These are phyloP conservation scores for Candida sphagnicola DNA, from an alignment of 805 yeast genomes.

Conservation along the genomic window DNA sequence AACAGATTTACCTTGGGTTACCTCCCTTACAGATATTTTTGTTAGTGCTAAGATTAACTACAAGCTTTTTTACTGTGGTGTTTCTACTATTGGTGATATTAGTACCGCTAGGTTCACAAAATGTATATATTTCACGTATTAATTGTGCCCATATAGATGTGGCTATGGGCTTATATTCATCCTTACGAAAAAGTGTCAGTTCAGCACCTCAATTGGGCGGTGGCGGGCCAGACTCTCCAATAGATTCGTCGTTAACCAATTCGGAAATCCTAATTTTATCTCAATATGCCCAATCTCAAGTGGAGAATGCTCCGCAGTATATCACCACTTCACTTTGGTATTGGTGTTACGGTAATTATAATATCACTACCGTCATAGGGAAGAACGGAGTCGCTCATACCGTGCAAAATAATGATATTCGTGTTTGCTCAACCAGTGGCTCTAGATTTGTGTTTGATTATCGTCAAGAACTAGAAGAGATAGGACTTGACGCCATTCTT, in stretches of 20 bases:
- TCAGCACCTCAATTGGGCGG: conserved; percentile 11
- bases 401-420: conserved; percentile 15
- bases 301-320: conserved; percentile 46
- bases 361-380: conserved; percentile 12
- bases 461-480: conserved; percentile 30
- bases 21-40: conserved; percentile 10
- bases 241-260: conserved; percentile 39
- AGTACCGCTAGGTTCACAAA: conserved; percentile 20
- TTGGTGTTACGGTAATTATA: conserved; percentile 45
- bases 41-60: conserved; percentile 20
- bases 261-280: conserved; percentile 45
- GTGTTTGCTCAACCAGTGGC: conserved; percentile 17
- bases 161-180: conserved; percentile 48
- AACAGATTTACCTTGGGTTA: conserved; percentile 23
- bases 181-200: conserved; percentile 34
- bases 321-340: conserved; percentile 36
- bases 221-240: conserved; percentile 12
- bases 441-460: conserved; percentile 40
- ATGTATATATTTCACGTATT: conserved; percentile 31
- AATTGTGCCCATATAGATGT: conserved; percentile 52
- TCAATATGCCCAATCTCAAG: conserved; percentile 43
- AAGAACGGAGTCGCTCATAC: conserved; percentile 12
- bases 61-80: conserved; percentile 14
- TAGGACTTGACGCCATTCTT: conserved; percentile 41
- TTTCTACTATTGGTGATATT: conserved; percentile 19